Base-by-base conservation (phyloP, 2,329 filamentous ascomycete species). In the Rhytidhysteron rufulum region DNA sequence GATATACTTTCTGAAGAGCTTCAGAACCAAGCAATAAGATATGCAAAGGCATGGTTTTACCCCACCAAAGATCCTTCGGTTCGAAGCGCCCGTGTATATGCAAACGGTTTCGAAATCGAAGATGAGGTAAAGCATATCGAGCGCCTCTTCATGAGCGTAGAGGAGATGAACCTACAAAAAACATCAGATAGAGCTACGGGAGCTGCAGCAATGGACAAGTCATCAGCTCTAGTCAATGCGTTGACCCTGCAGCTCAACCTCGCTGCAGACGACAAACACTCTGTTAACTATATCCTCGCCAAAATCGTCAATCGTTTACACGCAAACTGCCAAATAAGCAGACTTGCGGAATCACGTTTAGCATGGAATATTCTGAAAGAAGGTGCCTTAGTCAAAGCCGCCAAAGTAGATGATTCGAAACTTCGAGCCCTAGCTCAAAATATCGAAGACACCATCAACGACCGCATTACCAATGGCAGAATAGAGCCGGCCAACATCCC, bases 281-380 rank as follows among this genome's bases (percentile, higher is more conserved):
- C 24, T 17, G 27, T 31, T 4, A 18, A 40, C 1, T 17, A 33
- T 6, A 33, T 51, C 11, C 37, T 51, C 9, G 31, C 8, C 3
- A 41, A 36, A 17, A 49, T 51, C 10, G 38, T 42, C n/a, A 43
- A 39, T 31, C 24, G 39, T 10, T 22, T 47, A 27, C 34, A 41
- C 13, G 33, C 31, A 10, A 47, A 37, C 10, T 4, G 8, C 3
- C 43, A 43, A 22, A 31, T 51, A 10, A 4, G 18, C 8, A 31
- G 17, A 4, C 40, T 51, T 4, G 21, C 18, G 4, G 29, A 50
- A 34, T 49, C 44, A 2, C 17, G 27, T 10, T 34, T 38, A 19
- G 47, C 42, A 11, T 49, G 49, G 44, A 24, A 9, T 4, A 29
- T 50, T 2, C 27, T 50, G 8, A 36, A 40, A 25, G 35, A 43